Evolutionary conservation across 2,329 filamentous ascomycete genomes (phyloP).

Genomic region (Tolypocladium guangdongense): DNA sequence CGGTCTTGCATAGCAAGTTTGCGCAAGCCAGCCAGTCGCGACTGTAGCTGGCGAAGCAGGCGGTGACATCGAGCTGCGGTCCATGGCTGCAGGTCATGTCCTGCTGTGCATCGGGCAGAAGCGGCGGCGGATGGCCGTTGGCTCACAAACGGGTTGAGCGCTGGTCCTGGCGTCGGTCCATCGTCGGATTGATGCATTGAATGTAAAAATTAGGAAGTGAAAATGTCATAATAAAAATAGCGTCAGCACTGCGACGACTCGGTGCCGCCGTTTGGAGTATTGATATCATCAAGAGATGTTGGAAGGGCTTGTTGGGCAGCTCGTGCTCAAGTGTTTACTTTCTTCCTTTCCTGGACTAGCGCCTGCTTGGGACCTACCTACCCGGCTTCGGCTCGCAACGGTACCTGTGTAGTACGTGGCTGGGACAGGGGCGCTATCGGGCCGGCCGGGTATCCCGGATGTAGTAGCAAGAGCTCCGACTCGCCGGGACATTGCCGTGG

Average conservation of each 20-base stretch:
- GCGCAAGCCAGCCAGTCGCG: conserved; percentile 28
- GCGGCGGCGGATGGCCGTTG: neutral
- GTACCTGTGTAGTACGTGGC: neutral
- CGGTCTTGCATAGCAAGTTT: conserved; percentile 18
- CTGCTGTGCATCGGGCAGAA: neutral
- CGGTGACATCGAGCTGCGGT: conserved; percentile 36
- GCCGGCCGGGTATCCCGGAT: neutral
- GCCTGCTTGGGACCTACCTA: neutral
- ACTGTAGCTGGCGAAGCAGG: conserved; percentile 34
- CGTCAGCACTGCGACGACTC: neutral
- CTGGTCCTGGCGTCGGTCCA: neutral
- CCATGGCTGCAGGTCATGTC: conserved; percentile 25
- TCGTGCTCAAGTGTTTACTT: conserved; percentile 17
- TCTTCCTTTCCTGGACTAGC: conserved; percentile 17
- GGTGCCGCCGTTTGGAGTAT: neutral
- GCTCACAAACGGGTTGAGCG: neutral
- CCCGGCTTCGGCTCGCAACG: conserved; percentile 1
- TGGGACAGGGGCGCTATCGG: neutral
- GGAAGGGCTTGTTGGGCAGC: neutral
- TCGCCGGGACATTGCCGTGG: conserved; percentile 17
- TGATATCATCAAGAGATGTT: neutral
- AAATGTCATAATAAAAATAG: neutral
- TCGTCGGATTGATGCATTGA: neutral
- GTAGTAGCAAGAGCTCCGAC: conserved; percentile 5
- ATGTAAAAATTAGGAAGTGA: neutral